Evolutionary conservation across 306 rosid species (phyloP).

Genomic region (Vigna nakashimae): DNA sequence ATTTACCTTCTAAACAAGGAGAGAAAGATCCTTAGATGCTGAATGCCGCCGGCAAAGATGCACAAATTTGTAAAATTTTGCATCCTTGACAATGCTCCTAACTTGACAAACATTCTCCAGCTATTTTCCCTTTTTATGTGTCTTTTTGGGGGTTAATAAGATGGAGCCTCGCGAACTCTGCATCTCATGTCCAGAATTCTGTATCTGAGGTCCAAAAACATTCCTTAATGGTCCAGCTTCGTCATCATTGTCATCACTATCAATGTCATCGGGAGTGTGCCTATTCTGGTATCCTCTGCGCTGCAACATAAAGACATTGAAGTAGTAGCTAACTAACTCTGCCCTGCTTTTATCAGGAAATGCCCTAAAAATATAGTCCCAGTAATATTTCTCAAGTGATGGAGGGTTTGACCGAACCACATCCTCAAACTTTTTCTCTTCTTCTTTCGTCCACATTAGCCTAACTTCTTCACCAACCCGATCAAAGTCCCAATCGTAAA

Average conservation of each 20-base stretch:
- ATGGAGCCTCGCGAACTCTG: conserved; percentile 44
- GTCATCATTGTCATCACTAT: conserved; percentile 77
- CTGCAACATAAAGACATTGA: conserved; percentile 76
- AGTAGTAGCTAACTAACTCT: conserved; percentile 85
- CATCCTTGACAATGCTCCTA: conserved; percentile 30
- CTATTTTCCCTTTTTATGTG: conserved; percentile 44
- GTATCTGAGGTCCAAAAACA: conserved; percentile 51
- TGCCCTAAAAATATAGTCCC: conserved; percentile 56
- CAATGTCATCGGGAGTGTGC: conserved; percentile 62
- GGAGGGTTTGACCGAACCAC: conserved; percentile 55
- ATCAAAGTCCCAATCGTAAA: conserved; percentile 64
- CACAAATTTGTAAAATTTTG: conserved; percentile 35
- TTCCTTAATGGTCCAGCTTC: conserved; percentile 46
- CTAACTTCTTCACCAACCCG: conserved; percentile 72
- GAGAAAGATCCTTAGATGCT: conserved; percentile 11
- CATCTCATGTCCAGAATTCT: background rate
- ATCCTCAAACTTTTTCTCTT: conserved; percentile 61
- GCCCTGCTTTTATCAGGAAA: conserved; percentile 72
- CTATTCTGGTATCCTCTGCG: conserved; percentile 82
- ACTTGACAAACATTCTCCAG: conserved; percentile 28
- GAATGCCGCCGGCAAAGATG: conserved; percentile 19
- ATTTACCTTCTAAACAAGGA: conserved; percentile 31
- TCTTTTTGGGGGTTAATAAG: conserved; percentile 58
- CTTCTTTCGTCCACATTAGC: conserved; percentile 63
- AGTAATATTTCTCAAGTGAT: conserved; percentile 51